Base-by-base conservation (phyloP, 2,329 filamentous ascomycete species). In the Podosphaera fusca region DNA sequence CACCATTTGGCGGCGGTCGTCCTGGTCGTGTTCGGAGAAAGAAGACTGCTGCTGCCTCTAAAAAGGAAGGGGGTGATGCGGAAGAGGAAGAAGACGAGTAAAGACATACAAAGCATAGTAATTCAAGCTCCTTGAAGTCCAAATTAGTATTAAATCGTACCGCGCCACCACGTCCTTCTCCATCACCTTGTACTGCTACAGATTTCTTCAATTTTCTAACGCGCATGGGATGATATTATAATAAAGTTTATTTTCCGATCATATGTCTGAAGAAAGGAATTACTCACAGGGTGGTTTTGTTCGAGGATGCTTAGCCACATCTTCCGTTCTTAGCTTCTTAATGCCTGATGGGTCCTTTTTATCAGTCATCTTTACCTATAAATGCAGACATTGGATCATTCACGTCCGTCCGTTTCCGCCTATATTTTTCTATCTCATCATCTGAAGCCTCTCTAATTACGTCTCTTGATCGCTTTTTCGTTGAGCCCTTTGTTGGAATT, bases 21-120 rank as follows among this genome's bases (percentile, higher is more conserved):
- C 87, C 88, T 69, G 92, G 92, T 68, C 92, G 92, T 82, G 90
- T 95, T 71, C 84, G 87, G 75, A 94, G 92, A 82, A 98, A 96
- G 92, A 98, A 96, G 89, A 87, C 89, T 74, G 90, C 87, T 79
- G 87, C 92, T 67, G 87, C 88, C 62, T 87, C 94, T 77, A 84
- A 83, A 74, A 84, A 80, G 71, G 85, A 82, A 66, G 86, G 78
- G 61, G 86, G 75, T 59, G 90, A 80, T 65, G 88, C 84, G 67
- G 89, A 87, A 69, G 89, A 89, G 70, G 90, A 95, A 72, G 66
- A 67, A 57, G 66, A 69, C 56, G 65, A 67, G 58, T 74, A 74
- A 66, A 73, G 10, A 55, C 45, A 3, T 3, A 9, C 10, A 42
- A 42, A 42, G 3, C n/a, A 42, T 7, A 42, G 9, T 14, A 6